Evolutionary conservation across 1,284 basidiomycete genomes (phyloP), one percentile per base, ranked within the genome.

Genomic region (Xerocomus minutiporus): DNA sequence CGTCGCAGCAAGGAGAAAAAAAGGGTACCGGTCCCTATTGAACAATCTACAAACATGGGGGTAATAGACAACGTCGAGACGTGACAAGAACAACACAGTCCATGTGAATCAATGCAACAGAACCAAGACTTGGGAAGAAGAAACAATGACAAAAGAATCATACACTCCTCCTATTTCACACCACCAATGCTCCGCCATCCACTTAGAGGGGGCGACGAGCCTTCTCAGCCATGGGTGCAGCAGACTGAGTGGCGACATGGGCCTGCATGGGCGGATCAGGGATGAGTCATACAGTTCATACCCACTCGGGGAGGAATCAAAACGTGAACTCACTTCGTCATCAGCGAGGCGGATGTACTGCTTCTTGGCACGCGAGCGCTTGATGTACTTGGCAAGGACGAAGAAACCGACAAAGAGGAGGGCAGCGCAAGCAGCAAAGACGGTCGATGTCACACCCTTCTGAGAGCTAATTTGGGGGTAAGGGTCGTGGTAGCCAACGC

Each of bases 291-390:
- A 38, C 20, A 20, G 20, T 20, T 20, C 20, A 20, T 20, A 20
- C 20, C 17, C 47, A 17, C 5, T 41, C 39, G 43, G 36, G 20
- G 5, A 39, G 6, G 13, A 42, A 38, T 35, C 11, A 12, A 56
- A 56, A 56, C 57, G 29, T 13, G 20, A n/a, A 73, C 78, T 75
- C 65, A 82, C 82, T 78, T 83, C 82, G 57, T 80, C 75, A 61
- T 81, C 81, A 53, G 67, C 68, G 49, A 83, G 75, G 61, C 72
- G 77, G 60, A 81, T 75, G 67, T 74, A 76, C 48, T 75, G 67
- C 51, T 72, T 69, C 62, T 75, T 70, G 61, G 71, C 69, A 52
- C 77, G 73, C 47, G 73, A 71, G 56, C 75, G 73, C 67, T 72
- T 74, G 59, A 75, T 46, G 54, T 65, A 65, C 61, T 70, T 71